These are phyloP conservation scores for Dioscorea alata DNA, from an alignment of 106 monocot species.

Conservation along the genomic window DNA sequence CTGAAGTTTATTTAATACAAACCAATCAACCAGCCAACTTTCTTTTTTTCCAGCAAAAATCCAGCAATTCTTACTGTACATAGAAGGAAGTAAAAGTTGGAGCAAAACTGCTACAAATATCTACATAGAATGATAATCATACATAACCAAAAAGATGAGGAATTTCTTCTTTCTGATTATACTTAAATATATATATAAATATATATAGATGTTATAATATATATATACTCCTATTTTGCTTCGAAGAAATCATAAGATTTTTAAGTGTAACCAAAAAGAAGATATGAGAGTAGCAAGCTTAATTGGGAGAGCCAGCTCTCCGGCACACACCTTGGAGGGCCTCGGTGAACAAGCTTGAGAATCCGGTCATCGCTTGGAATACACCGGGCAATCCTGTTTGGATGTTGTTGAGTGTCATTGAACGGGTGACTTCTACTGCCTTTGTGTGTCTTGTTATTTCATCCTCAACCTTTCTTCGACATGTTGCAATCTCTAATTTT, in stretches of 20 bases:
- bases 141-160: not conserved
- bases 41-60: not conserved
- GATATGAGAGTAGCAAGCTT: not conserved
- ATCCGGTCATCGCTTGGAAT: conserved; percentile 83
- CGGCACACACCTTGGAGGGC: conserved; percentile 60
- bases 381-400: conserved; percentile 81
- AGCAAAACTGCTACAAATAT: not conserved
- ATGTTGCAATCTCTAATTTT: conserved; percentile 46
- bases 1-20: not conserved
- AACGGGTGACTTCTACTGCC: conserved; percentile 62
- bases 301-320: conserved; percentile 22
- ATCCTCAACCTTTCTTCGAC: conserved; percentile 73
- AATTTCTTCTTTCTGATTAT: not conserved
- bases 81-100: too few species aligned
- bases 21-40: not conserved
- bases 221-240: conserved; percentile 2
- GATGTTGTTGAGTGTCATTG: conserved; percentile 79
- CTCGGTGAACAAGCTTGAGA: conserved; percentile 62
- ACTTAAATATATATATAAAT: not conserved
- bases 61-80: not conserved
- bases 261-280: not conserved
- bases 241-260: not conserved
- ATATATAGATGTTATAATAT: not conserved
- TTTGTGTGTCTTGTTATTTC: conserved; percentile 50
- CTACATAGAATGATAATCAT: not conserved